Base-by-base conservation (phyloP, 768 basidiomycete genomes). In the Multifurca ochricompacta region DNA sequence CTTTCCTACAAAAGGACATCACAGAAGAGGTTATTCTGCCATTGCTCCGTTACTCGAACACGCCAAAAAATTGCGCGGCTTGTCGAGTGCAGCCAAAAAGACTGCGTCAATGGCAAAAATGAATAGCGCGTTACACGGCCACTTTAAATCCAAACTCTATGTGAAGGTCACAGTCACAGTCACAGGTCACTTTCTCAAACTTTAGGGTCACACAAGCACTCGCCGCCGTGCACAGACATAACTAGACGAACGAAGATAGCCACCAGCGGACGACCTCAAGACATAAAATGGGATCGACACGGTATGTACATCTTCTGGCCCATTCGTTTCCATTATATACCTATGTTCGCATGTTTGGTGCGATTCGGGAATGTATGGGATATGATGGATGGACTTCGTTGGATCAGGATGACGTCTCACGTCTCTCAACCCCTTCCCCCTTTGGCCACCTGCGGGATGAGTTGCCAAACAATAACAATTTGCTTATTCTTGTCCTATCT, bases 241-340 rank as follows among this genome's bases (percentile, higher is more conserved):
- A 62, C 18, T 67, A 68, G 65, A 67, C 66, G 39, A 56, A n/a
- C n/a, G n/a, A n/a, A n/a, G n/a, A n/a, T n/a, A n/a, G n/a, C 23
- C 39, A 50, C 50, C n/a, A 52, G 56, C 42, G 58, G 60, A 60
- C 48, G 58, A 59, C 25, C 4, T 58, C 61, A 53, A 71, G 71
- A 65, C 70, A 65, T 72, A 81, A 77, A 77, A 87, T 86, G 85
- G 83, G 82, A 67, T 87, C 85, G 61, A 86, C 85, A 74, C 84
- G 85, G 84, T 87, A 73, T 76, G 85, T 65, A 66, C 28, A 40
- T 37, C 30, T 40, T 61, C 32, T 25, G 13, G 0, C 18, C 9
- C 13, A 23, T 34, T 21, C 47, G 16, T 34, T 32, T 8, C 40
- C 40, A 23, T 51, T 40, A n/a, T 39, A 48, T 35, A 51, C 51